Percentiles rank a stretch among this genome's conserved stretches.
These are phyloP conservation scores for Colletotrichum cuscutae DNA, from an alignment of 2,329 filamentous ascomycete species.

Conservation along the genomic window DNA sequence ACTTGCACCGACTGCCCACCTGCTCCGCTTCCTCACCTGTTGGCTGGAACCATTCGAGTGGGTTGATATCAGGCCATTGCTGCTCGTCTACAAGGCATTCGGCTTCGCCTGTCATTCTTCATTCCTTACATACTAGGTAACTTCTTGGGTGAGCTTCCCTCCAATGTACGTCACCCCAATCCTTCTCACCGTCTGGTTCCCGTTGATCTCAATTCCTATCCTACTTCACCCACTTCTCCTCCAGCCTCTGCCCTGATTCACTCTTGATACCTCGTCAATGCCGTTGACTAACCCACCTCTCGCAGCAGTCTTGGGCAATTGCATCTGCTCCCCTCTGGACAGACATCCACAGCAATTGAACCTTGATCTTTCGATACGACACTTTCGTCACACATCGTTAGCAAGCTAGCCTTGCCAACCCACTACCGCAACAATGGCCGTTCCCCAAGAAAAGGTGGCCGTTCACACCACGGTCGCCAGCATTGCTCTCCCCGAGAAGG, in stretches of 20 bases:
- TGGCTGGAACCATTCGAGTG: slow-evolving; percentile 24
- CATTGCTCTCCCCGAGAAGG: slow-evolving; percentile 30
- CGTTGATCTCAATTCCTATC: slow-evolving; percentile 17
- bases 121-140: neutral
- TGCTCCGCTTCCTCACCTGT: slow-evolving; percentile 12
- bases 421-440: slow-evolving; percentile 11
- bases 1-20: neutral
- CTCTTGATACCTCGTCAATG: slow-evolving; percentile 14
- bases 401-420: neutral
- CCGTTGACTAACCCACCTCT: slow-evolving; percentile 25
- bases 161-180: slow-evolving; percentile 23
- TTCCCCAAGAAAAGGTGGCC: slow-evolving; percentile 23
- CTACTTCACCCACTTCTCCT: slow-evolving; percentile 3
- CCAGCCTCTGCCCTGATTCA: slow-evolving; percentile 10
- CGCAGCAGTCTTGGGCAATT: slow-evolving; percentile 23
- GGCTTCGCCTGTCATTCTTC: slow-evolving; percentile 1
- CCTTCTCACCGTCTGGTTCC: neutral
- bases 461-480: slow-evolving; percentile 10
- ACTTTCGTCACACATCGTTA: slow-evolving; percentile 11
- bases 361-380: neutral
- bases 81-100: neutral
- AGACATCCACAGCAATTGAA: neutral
- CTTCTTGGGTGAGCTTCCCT: neutral
- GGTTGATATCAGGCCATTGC: slow-evolving; percentile 26
- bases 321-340: neutral